Conservation (phyloP, 164 flowering plant species). For the Malania oleifera region DNA sequence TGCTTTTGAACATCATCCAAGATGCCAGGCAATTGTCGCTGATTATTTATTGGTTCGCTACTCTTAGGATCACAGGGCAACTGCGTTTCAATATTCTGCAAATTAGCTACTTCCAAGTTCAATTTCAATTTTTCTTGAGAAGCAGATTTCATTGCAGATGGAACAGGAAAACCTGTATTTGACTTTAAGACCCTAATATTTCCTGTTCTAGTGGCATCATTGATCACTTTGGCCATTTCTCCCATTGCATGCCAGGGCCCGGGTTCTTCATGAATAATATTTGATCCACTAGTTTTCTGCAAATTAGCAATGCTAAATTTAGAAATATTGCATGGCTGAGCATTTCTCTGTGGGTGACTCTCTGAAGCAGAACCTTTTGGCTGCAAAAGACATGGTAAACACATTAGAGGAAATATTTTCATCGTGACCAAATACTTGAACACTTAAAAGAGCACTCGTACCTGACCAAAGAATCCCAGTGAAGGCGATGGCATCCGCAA, state of each 20-base stretch:
- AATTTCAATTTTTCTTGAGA: slow-evolving; percentile 16
- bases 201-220: slow-evolving; percentile 1
- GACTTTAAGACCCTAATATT: not conserved
- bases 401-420: not conserved
- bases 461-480: slow-evolving; percentile 71
- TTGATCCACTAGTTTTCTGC: slow-evolving; percentile 5
- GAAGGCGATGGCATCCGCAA: slow-evolving; percentile 94
- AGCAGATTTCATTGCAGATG: slow-evolving; percentile 14
- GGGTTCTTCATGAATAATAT: not conserved
- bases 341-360: slow-evolving; percentile 9
- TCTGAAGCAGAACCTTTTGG: slow-evolving; percentile 35
- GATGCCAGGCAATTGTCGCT: slow-evolving; percentile 4
- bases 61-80: slow-evolving; percentile 4
- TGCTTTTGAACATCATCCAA: slow-evolving; percentile 9
- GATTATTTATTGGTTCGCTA: not conserved
- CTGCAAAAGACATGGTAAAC: slow-evolving; percentile 28
- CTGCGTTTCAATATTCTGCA: slow-evolving; percentile 19
- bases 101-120: slow-evolving; percentile 11
- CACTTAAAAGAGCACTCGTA: slow-evolving; percentile 14
- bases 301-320: slow-evolving; percentile 17
- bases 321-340: slow-evolving; percentile 17
- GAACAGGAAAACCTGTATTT: slow-evolving; percentile 8
- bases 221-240: slow-evolving; percentile 6
- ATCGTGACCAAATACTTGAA: not conserved
- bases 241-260: slow-evolving; percentile 15